Percentiles rank a stretch among this genome's conserved stretches.
These are phyloP conservation scores for Microthyrium microscopicum DNA, from an alignment of 2,329 filamentous ascomycete species.

Conservation along the genomic window DNA sequence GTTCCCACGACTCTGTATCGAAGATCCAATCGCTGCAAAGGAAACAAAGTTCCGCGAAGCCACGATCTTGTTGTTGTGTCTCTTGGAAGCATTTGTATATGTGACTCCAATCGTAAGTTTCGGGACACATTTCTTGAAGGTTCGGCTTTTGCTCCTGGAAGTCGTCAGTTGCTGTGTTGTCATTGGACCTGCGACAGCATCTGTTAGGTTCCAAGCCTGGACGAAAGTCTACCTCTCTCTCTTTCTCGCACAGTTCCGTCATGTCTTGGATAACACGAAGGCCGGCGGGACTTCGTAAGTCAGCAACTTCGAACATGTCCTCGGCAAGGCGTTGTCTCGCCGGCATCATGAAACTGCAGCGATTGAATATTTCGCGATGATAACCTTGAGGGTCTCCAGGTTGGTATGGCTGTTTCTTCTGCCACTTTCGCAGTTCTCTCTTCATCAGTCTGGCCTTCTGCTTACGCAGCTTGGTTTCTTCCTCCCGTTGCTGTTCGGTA, in stretches of 20 bases:
- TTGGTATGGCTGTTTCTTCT: slow-evolving; percentile 9
- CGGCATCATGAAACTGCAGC: slow-evolving; percentile 9
- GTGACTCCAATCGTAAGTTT: slow-evolving; percentile 10
- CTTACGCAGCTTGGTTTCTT: slow-evolving; percentile 7
- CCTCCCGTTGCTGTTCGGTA: slow-evolving; percentile 3
- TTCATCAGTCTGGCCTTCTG: slow-evolving; percentile 8
- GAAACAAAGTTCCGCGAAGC: too few species aligned
- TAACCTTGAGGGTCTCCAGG: slow-evolving; percentile 9
- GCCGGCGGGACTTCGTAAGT: slow-evolving; percentile 7
- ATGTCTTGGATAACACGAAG: slow-evolving; percentile 8
- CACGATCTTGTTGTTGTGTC: too few species aligned
- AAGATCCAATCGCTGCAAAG: slow-evolving; percentile 5
- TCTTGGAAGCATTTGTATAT: slow-evolving; percentile 12
- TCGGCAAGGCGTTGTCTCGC: slow-evolving; percentile 8
- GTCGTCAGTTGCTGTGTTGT: slow-evolving; percentile 5
- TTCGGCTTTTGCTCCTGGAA: slow-evolving; percentile 4
- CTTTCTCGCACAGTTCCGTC: slow-evolving; percentile 7
- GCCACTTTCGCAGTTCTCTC: slow-evolving; percentile 9
- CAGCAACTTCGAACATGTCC: slow-evolving; percentile 8
- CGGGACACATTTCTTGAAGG: slow-evolving; percentile 3
- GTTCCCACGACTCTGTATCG: not conserved
- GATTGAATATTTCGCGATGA: slow-evolving; percentile 9
- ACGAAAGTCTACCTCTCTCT: slow-evolving; percentile 7
- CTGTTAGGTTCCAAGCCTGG: slow-evolving; percentile 8
- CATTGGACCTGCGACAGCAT: slow-evolving; percentile 1